phyloP scores from a whole-genome alignment of 257 asterid species.

The Plantago elongata region DNA sequence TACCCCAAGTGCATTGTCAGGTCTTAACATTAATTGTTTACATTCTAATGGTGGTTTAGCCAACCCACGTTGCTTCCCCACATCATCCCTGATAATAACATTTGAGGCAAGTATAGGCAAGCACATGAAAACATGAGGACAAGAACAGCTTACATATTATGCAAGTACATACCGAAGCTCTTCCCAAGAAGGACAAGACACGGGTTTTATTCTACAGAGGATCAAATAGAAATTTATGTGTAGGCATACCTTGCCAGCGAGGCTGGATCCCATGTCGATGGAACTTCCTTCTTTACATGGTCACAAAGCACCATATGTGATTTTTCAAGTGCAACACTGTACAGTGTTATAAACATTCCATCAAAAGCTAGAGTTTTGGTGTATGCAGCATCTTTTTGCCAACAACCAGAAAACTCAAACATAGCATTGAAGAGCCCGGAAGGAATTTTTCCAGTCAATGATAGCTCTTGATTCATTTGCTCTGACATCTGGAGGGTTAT shows the following conservation, averaged over 20 bases:
- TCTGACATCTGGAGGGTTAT: slow-evolving; percentile 77
- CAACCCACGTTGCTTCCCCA: too few species aligned
- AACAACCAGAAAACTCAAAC: slow-evolving; percentile 93
- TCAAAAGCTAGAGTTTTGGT: slow-evolving; percentile 87
- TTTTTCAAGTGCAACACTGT: slow-evolving; percentile 88
- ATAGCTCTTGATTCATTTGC: slow-evolving; percentile 86
- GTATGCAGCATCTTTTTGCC: slow-evolving; percentile 96
- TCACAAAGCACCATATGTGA: slow-evolving; percentile 84
- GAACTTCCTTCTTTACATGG: slow-evolving; percentile 85
- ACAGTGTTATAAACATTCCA: slow-evolving; percentile 81
- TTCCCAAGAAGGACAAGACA: slow-evolving; percentile 15
- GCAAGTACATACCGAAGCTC: slow-evolving; percentile 5
- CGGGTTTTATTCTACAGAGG: background rate
- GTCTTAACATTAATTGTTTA: too few species aligned
- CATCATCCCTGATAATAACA: too few species aligned
- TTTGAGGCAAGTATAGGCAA: too few species aligned
- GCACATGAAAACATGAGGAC: slow-evolving; percentile 15
- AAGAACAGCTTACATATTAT: slow-evolving; percentile 1
- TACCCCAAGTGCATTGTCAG: too few species aligned
- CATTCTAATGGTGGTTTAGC: too few species aligned
- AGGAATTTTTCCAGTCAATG: slow-evolving; percentile 88
- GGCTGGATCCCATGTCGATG: slow-evolving; percentile 92
- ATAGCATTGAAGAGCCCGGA: slow-evolving; percentile 90
- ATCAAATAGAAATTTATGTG: slow-evolving; percentile 1
- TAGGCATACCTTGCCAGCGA: slow-evolving; percentile 78